Conservation (phyloP, 2,329 filamentous ascomycete species). For the Dryadomyces sulphureus region DNA sequence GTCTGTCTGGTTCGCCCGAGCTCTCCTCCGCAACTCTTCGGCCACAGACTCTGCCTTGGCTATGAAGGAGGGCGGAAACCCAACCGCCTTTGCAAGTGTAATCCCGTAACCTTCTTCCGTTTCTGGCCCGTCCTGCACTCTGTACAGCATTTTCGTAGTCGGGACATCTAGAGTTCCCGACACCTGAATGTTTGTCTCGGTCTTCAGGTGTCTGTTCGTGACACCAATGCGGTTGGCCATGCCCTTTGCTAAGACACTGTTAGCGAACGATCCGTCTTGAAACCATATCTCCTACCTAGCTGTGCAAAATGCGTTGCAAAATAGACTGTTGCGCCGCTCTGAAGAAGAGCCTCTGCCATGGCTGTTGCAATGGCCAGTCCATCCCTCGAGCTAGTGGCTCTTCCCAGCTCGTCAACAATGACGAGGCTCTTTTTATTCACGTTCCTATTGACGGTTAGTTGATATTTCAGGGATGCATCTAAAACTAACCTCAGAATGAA, state of each 20-base stretch:
- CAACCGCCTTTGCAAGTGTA: constrained; percentile 60
- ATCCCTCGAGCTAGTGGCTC: constrained; percentile 79
- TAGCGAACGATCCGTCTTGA: background rate
- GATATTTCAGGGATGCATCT: no score
- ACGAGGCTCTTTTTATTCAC: constrained; percentile 62
- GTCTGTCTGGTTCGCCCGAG: constrained; percentile 31
- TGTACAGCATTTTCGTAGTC: constrained; percentile 79
- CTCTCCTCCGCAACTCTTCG: constrained; percentile 40
- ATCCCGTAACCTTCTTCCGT: constrained; percentile 69
- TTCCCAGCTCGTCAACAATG: constrained; percentile 83
- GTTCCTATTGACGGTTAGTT: constrained; percentile 38
- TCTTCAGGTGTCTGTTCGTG: constrained; percentile 66
- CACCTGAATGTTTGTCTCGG: constrained; percentile 37
- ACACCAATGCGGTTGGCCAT: constrained; percentile 64
- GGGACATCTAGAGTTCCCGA: constrained; percentile 24
- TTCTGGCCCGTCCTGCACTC: constrained; percentile 56
- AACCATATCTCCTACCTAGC: constrained; percentile 28
- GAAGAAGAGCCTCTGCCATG: constrained; percentile 74
- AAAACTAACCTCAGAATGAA: constrained; percentile 60
- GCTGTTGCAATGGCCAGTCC: constrained; percentile 80
- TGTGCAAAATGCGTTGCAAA: constrained; percentile 91
- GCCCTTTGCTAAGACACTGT: constrained; percentile 40
- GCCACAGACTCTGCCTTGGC: constrained; percentile 54
- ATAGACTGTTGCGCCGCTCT: constrained; percentile 68
- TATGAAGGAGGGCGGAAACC: constrained; percentile 54